These are phyloP conservation scores for Annona cherimola DNA, from an alignment of 164 flowering plant species.

Conservation along the genomic window DNA sequence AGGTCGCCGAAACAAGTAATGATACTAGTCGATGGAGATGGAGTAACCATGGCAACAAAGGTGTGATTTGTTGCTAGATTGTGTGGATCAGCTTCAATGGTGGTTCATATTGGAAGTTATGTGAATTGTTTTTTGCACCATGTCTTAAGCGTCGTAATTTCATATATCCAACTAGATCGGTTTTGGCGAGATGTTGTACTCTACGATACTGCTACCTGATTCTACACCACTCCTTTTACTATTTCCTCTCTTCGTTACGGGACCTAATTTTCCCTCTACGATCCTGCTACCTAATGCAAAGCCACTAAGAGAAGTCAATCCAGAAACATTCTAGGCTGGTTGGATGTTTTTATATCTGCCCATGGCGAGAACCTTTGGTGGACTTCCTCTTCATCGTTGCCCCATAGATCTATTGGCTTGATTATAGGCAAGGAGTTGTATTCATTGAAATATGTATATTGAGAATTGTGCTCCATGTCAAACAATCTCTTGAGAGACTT, in stretches of 20 bases:
- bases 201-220: too few species aligned
- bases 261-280: constrained; percentile 7
- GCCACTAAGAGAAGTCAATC: constrained; percentile 12
- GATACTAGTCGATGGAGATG: too few species aligned
- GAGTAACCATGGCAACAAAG: too few species aligned
- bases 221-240: too few species aligned
- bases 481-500: constrained; percentile 52
- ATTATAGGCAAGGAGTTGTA: constrained; percentile 49
- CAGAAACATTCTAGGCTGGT: constrained; percentile 2
- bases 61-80: too few species aligned
- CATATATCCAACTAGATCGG: too few species aligned
- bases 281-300: constrained; percentile 18
- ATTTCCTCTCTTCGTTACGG: constrained; percentile 5
- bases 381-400: constrained; percentile 40
- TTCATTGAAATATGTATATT: constrained; percentile 30
- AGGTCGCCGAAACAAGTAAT: too few species aligned
- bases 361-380: constrained; percentile 25
- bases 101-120: too few species aligned
- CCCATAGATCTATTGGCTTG: constrained; percentile 49
- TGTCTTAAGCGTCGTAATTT: too few species aligned
- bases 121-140: too few species aligned
- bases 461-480: constrained; percentile 59
- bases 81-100: too few species aligned
- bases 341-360: constrained; percentile 20
- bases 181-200: too few species aligned